Evolutionary conservation across 441 rosid genomes (phyloP), one percentile per base, ranked within the genome.

Genomic region (Geranium incanum): DNA sequence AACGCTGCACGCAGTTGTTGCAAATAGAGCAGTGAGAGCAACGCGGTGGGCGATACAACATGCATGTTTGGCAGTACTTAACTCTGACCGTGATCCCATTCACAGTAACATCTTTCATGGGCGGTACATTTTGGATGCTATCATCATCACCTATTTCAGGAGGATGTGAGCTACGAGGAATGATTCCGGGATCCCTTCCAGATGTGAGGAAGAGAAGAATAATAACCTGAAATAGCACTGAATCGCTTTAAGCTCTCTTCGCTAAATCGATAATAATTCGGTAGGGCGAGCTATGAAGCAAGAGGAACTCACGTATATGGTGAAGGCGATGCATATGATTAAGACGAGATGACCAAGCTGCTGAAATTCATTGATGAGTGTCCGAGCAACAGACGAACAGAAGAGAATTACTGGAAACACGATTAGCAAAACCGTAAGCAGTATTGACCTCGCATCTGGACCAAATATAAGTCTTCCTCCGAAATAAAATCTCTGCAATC

Each of bases 21-120:
- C 97, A 90, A 79, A 90, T 92, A 0, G 97, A 92, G 75, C 98
- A 92, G 74, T 95, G 98, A 77, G 98, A 95, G 83, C 93, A 90
- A 4, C 99, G 93, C 5, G 93, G 97, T 71, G 95, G 95, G 75
- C 98, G 86, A 70, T 95, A 92, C 59, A 89, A 89, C 97, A 89
- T 85, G 83, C 99, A 95, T 5, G 97, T 92, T 68, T 92, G 93
- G 75, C 98, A 95, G 76, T 92, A 92, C 83, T 92, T 95, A 72
- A 85, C 84, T 86, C 86, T 95, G 48, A 92, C 89, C 59, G 52
- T 73, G 45, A 95, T 79, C 64, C 99, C 99, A 75, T 95, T 95
- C 8, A 92, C 82, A 68, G 79, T 36, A 45, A 95, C 86, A 80
- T 95, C 98, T 73, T 84, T 95, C 36, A 84, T 84, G 70, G 96